A percentile compares a stretch with the other conserved stretches of the same genome.
Evolutionary conservation across 371 early-diverging fungal species (phyloP).

Genomic region (Dichotomocladium elegans): DNA sequence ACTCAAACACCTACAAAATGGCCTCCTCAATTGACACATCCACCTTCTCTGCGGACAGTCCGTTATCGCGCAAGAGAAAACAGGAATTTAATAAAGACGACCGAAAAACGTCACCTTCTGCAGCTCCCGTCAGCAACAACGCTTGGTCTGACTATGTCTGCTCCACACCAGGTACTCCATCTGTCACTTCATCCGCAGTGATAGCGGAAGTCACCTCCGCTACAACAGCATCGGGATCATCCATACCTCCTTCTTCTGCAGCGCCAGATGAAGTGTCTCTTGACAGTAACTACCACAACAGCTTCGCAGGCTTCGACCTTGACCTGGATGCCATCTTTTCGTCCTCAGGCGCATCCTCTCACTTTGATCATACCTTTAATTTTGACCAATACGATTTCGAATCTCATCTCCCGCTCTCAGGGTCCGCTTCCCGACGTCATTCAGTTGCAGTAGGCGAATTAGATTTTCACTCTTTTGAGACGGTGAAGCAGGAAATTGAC

Average conservation of each 20-base stretch:
- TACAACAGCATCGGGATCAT: neutral
- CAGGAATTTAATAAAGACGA: constrained; percentile 14
- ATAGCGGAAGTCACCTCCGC: neutral
- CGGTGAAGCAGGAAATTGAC: constrained; percentile 11
- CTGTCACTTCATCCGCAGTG: neutral
- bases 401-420: neutral
- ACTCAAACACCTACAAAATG: neutral
- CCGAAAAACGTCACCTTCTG: neutral
- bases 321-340: constrained; percentile 3
- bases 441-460: constrained; percentile 24
- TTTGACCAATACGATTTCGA: neutral
- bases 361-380: neutral
- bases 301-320: neutral
- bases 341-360: neutral
- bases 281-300: no score
- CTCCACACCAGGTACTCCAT: constrained; percentile 16
- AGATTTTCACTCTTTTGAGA: constrained; percentile 10
- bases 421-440: constrained; percentile 19
- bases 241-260: no score
- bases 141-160: constrained; percentile 23
- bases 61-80: constrained; percentile 20
- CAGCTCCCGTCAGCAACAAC: neutral
- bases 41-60: constrained; percentile 5
- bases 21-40: constrained; percentile 4
- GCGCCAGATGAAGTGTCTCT: no score